Evolutionary conservation across 768 basidiomycete genomes (phyloP).

Genomic region (Sistotremastrum suecicum): DNA sequence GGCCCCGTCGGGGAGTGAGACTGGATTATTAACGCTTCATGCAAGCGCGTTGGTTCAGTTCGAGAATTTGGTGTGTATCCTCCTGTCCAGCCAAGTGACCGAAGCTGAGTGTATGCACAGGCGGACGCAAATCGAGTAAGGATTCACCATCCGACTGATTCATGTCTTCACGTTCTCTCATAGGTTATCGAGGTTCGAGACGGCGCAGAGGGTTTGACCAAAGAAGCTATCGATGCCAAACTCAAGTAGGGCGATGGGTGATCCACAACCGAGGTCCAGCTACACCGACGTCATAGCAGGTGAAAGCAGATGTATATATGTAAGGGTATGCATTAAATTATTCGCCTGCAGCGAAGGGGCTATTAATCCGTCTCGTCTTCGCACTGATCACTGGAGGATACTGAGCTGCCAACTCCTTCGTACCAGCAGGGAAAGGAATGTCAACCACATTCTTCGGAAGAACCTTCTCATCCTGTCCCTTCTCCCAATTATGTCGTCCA

Average conservation of each 20-base stretch:
- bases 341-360: conserved; percentile 66
- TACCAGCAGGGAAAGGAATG: conserved; percentile 89
- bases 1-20: conserved; percentile 69
- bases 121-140: too few species aligned
- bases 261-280: too few species aligned
- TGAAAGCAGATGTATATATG: neutral
- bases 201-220: conserved; percentile 69
- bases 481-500: conserved; percentile 49
- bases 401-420: conserved; percentile 51
- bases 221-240: conserved; percentile 50
- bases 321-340: conserved; percentile 11
- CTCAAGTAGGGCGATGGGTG: conserved; percentile 14
- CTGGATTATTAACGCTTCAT: conserved; percentile 61
- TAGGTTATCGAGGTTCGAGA: conserved; percentile 75
- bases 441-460: conserved; percentile 71
- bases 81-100: neutral
- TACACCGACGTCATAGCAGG: too few species aligned
- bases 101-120: too few species aligned
- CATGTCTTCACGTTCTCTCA: neutral
- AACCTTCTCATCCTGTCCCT: conserved; percentile 62
- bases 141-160: neutral
- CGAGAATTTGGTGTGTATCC: conserved; percentile 50
- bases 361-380: conserved; percentile 53
- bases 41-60: conserved; percentile 73
- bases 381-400: conserved; percentile 57